Evolutionary conservation across 805 yeast genomes (phyloP).

Genomic region (Helenozyma baotianmanensis): DNA sequence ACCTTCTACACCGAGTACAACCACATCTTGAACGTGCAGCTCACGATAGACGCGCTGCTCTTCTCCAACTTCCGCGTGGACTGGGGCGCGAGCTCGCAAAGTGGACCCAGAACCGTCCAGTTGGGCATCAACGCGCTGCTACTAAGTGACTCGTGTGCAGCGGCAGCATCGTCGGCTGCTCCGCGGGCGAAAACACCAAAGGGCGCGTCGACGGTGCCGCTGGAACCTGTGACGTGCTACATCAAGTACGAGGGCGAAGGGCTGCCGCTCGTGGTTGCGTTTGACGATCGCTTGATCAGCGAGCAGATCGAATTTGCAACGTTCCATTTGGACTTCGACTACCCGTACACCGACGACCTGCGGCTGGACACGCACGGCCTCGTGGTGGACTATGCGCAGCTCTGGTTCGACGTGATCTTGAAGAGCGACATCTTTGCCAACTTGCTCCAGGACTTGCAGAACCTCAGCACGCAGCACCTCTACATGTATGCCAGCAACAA

Average conservation of each 20-base stretch:
- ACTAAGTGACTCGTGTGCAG: constrained; percentile 32
- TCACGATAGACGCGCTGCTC: constrained; percentile 33
- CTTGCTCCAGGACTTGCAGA: constrained; percentile 32
- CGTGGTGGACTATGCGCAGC: constrained; percentile 24
- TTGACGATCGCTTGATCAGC: constrained; percentile 36
- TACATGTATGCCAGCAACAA: constrained; percentile 27
- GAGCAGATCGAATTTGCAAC: constrained; percentile 41
- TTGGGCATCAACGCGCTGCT: constrained; percentile 36
- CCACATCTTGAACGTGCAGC: constrained; percentile 32
- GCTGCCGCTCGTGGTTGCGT: constrained; percentile 34
- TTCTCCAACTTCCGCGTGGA: constrained; percentile 26
- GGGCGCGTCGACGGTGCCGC: constrained; percentile 1
- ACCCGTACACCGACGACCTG: constrained; percentile 22
- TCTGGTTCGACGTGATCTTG: constrained; percentile 34
- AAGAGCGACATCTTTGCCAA: constrained; percentile 35
- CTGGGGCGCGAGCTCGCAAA: constrained; percentile 4
- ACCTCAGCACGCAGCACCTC: constrained; percentile 33
- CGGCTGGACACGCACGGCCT: constrained; percentile 12
- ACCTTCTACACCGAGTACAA: constrained; percentile 32
- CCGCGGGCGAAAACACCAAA: constrained; percentile 6
- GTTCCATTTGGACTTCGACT: constrained; percentile 26
- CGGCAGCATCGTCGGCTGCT: constrained; percentile 22
- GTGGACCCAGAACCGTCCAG: constrained; percentile 7
- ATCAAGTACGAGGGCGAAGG: constrained; percentile 38
- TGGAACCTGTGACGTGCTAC: constrained; percentile 29